Percentiles rank a stretch among this genome's conserved stretches.
These are phyloP conservation scores for Alternaria sp. DNA, from an alignment of 2,329 filamentous ascomycete species.

Conservation along the genomic window DNA sequence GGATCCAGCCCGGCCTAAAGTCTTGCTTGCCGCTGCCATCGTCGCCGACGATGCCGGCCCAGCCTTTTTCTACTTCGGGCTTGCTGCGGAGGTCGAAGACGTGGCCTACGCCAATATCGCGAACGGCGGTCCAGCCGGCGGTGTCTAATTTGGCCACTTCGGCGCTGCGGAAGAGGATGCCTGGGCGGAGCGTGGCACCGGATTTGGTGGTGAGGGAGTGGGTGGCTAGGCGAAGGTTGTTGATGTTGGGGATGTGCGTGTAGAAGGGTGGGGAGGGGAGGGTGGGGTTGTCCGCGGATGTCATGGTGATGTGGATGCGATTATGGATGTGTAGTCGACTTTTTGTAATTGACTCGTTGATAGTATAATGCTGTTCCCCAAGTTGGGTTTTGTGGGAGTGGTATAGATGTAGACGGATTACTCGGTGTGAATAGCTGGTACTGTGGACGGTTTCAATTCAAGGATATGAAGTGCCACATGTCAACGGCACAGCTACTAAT, in stretches of 20 bases:
- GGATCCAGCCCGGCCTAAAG: constrained; percentile 35
- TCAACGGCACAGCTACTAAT: not conserved
- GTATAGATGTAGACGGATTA: not conserved
- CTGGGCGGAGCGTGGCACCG: constrained; percentile 54
- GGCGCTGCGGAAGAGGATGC: constrained; percentile 70
- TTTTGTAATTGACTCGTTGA: not conserved
- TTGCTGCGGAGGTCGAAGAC: constrained; percentile 73
- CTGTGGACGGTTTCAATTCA: not conserved
- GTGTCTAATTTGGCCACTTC: constrained; percentile 57
- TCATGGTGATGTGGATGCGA: not conserved
- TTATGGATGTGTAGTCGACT: no score
- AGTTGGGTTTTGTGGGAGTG: rapidly evolving
- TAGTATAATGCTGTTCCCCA: not conserved
- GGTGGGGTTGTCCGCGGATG: not conserved
- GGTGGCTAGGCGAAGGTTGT: constrained; percentile 46
- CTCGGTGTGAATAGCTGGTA: not conserved
- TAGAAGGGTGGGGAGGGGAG: constrained; percentile 44
- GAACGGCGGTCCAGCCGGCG: constrained; percentile 27
- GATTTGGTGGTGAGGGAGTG: constrained; percentile 32
- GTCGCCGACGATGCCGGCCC: constrained; percentile 26
- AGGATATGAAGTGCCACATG: not conserved
- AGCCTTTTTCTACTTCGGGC: constrained; percentile 61
- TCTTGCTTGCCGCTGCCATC: constrained; percentile 40
- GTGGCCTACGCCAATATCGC: constrained; percentile 63
- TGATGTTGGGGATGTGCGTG: constrained; percentile 33